A percentile compares a stretch with the other conserved stretches of the same genome.
Evolutionary conservation across 225 moss, liverwort and hornwort genomes (phyloP).

Genomic region (Physcomitrellopsis africana): DNA sequence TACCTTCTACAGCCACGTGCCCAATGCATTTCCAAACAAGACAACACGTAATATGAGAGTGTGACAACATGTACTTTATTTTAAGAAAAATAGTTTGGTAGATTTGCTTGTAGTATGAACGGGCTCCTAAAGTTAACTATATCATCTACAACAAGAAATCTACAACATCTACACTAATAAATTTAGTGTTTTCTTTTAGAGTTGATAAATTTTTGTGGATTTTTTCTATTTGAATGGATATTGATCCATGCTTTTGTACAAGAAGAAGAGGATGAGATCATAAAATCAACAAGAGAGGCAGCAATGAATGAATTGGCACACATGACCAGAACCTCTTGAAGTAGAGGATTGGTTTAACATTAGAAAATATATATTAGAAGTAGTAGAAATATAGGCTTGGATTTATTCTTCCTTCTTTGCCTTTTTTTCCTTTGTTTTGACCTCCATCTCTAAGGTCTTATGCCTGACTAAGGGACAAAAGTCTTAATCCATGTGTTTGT

Average conservation of each 20-base stretch:
- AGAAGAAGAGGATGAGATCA: conserved; percentile 74
- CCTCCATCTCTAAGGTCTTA: conserved; percentile 61
- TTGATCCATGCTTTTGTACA: conserved; percentile 31
- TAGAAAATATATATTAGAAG: conserved; percentile 38
- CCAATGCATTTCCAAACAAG: too few relatives aligned
- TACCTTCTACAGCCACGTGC: too few relatives aligned
- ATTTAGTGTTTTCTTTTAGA: too few relatives aligned
- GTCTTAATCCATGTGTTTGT: conserved; percentile 53
- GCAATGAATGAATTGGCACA: conserved; percentile 70
- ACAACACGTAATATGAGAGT: too few relatives aligned
- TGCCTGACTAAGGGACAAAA: conserved; percentile 33
- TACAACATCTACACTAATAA: neutral
- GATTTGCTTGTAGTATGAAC: conserved; percentile 57
- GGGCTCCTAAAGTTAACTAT: conserved; percentile 46
- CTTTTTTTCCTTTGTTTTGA: conserved; percentile 50
- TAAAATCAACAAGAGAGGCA: conserved; percentile 65
- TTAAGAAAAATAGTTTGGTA: conserved; percentile 26
- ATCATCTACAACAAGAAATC: conserved; percentile 59
- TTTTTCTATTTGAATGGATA: neutral
- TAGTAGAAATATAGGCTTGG: conserved; percentile 32
- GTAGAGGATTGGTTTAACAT: conserved; percentile 62
- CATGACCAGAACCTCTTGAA: conserved; percentile 64
- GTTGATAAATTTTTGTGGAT: neutral
- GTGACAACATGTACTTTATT: neutral
- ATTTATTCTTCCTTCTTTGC: conserved; percentile 38